Conservation (phyloP, 495 filamentous ascomycete species). For the Aspergillus olivimuriae region DNA sequence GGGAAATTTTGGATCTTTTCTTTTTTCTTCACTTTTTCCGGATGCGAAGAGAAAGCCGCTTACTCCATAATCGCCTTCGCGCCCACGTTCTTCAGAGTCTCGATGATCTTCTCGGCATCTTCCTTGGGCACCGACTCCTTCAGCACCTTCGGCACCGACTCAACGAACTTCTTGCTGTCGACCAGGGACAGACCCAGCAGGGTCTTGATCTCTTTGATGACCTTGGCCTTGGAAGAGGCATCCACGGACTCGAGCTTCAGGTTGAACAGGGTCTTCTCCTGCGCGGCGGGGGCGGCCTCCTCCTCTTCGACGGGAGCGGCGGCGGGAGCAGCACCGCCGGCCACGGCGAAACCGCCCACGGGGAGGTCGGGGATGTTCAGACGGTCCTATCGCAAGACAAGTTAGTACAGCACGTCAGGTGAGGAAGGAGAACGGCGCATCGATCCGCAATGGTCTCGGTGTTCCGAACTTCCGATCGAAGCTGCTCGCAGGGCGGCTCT, state of each 20-base stretch:
- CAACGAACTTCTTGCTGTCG: constrained; percentile 99
- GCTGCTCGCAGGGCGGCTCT: background rate
- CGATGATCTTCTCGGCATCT: constrained; percentile 96
- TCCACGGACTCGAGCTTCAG: constrained; percentile 89
- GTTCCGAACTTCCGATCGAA: too few species aligned
- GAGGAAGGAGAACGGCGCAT: too few species aligned
- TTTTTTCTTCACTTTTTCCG: background rate
- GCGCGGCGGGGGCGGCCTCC: constrained; percentile 68
- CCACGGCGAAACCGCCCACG: constrained; percentile 77
- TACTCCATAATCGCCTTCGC: constrained; percentile 88
- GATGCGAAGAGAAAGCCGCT: constrained; percentile 9
- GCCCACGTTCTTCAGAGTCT: constrained; percentile 85
- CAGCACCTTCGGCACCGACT: constrained; percentile 94
- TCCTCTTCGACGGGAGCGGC: constrained; percentile 76
- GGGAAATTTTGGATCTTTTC: constrained; percentile 9
- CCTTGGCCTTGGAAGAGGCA: constrained; percentile 83
- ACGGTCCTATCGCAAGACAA: constrained; percentile 53
- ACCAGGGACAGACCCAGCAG: constrained; percentile 93
- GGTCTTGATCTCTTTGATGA: constrained; percentile 99
- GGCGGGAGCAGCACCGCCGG: constrained; percentile 46
- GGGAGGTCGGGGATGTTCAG: constrained; percentile 98
- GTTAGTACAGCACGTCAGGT: constrained; percentile 3
- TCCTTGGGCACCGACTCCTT: constrained; percentile 98
- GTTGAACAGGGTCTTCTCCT: constrained; percentile 97
- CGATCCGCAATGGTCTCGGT: too few species aligned